Conservation (phyloP, 768 basidiomycete species). For the Mycena belliarum region DNA sequence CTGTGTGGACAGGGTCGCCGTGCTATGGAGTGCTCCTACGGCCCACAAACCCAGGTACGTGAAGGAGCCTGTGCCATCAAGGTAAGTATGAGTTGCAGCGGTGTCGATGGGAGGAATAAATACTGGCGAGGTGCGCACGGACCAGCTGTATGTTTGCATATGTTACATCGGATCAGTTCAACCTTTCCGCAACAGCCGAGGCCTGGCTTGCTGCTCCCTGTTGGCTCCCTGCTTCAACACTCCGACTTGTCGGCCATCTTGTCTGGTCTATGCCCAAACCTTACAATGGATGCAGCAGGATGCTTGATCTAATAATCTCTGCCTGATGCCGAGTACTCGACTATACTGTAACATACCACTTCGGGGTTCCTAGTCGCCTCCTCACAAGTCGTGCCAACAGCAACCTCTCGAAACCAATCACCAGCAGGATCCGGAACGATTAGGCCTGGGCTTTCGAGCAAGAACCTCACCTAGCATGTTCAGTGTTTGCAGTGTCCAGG, state of each 20-base stretch:
- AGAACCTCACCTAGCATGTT: neutral
- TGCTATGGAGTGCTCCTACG: constrained; percentile 52
- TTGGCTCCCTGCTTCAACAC: too few relatives aligned
- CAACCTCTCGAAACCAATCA: too few relatives aligned
- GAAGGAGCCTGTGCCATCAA: constrained; percentile 23
- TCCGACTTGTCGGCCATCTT: too few relatives aligned
- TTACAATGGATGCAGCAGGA: too few relatives aligned
- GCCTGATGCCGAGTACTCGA: too few relatives aligned
- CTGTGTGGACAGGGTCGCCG: constrained; percentile 72
- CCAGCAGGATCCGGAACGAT: neutral
- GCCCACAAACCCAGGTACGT: constrained; percentile 21
- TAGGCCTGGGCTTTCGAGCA: neutral
- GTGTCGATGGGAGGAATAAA: neutral
- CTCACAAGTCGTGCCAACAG: too few relatives aligned
- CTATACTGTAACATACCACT: neutral
- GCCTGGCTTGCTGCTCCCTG: too few relatives aligned
- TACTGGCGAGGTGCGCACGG: neutral
- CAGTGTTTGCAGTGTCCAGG: neutral
- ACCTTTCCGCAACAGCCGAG: too few relatives aligned
- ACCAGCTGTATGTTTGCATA: neutral
- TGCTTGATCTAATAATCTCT: too few relatives aligned
- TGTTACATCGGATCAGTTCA: neutral
- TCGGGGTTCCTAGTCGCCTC: neutral
- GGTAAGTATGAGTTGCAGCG: constrained; percentile 20
- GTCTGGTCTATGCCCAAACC: too few relatives aligned